Evolutionary conservation across 495 filamentous ascomycete genomes (phyloP), one percentile per base, ranked within the genome.

Genomic region (Apodospora peruviana): DNA sequence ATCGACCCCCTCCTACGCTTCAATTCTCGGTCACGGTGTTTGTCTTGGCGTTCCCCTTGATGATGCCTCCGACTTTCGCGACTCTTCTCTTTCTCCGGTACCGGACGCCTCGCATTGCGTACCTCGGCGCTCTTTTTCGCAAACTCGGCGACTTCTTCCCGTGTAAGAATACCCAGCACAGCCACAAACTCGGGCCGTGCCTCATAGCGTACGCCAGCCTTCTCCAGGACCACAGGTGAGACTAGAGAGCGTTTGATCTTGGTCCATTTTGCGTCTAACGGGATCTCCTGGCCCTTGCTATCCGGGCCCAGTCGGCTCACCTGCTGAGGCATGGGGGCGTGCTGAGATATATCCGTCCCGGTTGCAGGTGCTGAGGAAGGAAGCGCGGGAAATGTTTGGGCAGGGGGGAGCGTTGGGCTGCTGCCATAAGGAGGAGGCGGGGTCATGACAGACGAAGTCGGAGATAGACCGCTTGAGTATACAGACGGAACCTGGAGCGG

Each of bases 201-300:
- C 58, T 88, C 84, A 53, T 84, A 88, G 22, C 85, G 75, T 45
- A 84, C 74, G 8, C 81, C 74, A 21, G 77, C 82, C 47, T 79
- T 73, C 49, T 81, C 76, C 1, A 88, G 64, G 1, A 84, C 82
- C 48, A 84, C 80, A 4, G 84, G 81, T 16, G 84, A 86, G 22
- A 88, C 80, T 0, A 85, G 66, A 3, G 69, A 61, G 25, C 85
- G 77, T 37, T 78, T 74, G 52, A 88, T 84, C 60, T 79, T 83
- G 16, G 85, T 88, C 85, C 85, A 88, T 21, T 78, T 80, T 0
- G 84, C 85, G 36, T 82, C 77, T 4, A 78, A 66, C 0, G 83
- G 81, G 25, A 88, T 86, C 27, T 79, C 80, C 27, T 76, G 72
- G 12, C 78, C 79, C 12, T 67, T 60, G 29, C 70, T 66, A 46